Base-by-base conservation (phyloP, 257 asterid species). In the Solanum pennellii region DNA sequence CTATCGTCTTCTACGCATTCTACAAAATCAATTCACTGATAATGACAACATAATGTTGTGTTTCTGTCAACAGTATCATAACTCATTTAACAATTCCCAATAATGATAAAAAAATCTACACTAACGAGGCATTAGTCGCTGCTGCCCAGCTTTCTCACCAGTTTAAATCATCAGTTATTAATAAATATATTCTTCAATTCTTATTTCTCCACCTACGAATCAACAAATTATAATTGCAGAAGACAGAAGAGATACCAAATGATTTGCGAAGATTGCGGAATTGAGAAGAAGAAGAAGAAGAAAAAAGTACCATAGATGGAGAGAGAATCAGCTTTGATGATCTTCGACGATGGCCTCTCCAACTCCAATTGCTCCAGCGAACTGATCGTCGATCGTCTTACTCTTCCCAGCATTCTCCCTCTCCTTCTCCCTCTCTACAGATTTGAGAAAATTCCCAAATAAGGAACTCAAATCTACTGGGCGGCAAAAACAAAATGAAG, bases 291-390 rank as follows among this genome's bases (percentile, higher is more conserved):
- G 35, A 4, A 5, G 9, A n/a, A 49, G 6, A 25, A n/a, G 3
- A 23, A 71, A 16, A 15, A 9, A 16, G 21, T 91, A 95, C 99
- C 99, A 59, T 95, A 96, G 25, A 96, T 90, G 85, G 99, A 96
- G 90, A 96, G 95, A 44, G 94, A 90, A n/a, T 96, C 97, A 87
- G 91, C 91, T 87, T 96, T 96, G 90, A 90, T 90, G 85, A 96
- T 76, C 89, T 95, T 96, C 73, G 93, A 87, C 49, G 92, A 83
- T 0, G 91, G 90, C 79, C 95, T 92, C 90, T 96, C 96, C 91
- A 93, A 59, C 91, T 95, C 98, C 87, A 96, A 79, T 31, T 83
- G 89, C 86, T 92, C 94, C 89, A 94, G 87, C 13, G 98, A 95
- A 85, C 88, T 75, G 44, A 90, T 66, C 66, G 98, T 88, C 72